Conservation (phyloP, 148 eudicot genomes). For the Chenopodium album region DNA sequence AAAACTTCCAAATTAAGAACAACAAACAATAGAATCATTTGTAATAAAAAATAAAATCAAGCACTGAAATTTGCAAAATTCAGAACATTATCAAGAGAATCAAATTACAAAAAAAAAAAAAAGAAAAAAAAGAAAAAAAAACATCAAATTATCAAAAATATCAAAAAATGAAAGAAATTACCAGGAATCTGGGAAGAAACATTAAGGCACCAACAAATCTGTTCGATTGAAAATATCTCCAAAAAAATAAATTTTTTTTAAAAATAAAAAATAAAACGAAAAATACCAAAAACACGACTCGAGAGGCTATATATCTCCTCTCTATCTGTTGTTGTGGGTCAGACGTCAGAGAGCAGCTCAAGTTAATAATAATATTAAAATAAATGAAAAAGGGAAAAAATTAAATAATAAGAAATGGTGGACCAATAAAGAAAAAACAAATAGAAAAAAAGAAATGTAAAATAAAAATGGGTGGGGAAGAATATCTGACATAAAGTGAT, state of each 20-base stretch:
- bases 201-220: neutral
- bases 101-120: neutral
- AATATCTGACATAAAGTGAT: conserved; percentile 27
- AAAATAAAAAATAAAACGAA: neutral
- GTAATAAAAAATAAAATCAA: neutral
- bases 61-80: neutral
- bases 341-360: conserved; percentile 14
- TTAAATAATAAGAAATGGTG: neutral
- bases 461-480: conserved; percentile 23
- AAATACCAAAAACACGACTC: neutral
- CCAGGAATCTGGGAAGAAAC: conserved; percentile 2
- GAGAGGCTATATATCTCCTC: neutral
- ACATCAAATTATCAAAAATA: too few species aligned
- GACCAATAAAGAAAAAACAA: neutral
- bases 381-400: neutral
- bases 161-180: neutral
- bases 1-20: too few species aligned
- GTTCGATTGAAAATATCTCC: neutral
- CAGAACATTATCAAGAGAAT: neutral
- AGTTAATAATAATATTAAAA: neutral
- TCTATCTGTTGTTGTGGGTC: conserved; percentile 13
- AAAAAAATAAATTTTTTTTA: too few species aligned
- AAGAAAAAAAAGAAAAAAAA: neutral
- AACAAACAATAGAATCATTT: too few species aligned
- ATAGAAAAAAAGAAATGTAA: neutral